Evolutionary conservation across 2,329 filamentous ascomycete species (phyloP).

Genomic region (Hymenoscyphus repandus): DNA sequence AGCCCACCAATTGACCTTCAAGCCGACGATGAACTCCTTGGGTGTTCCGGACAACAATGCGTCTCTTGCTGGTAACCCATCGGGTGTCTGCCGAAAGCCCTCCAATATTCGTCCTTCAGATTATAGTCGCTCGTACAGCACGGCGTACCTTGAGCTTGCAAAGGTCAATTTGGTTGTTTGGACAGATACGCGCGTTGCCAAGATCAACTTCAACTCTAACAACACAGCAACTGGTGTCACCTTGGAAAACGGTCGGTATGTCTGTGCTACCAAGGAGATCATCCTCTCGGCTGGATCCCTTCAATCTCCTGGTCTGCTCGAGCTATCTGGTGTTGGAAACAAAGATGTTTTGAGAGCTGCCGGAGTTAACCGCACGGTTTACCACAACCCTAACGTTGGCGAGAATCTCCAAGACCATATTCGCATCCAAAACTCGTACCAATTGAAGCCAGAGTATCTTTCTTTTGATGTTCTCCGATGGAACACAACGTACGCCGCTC

Average conservation of each 20-base stretch:
- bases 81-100: slow-evolving; percentile 46
- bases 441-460: slow-evolving; percentile 16
- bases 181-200: slow-evolving; percentile 79
- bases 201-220: slow-evolving; percentile 48
- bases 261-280: slow-evolving; percentile 35
- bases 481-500: slow-evolving; percentile 28
- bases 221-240: slow-evolving; percentile 17
- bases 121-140: slow-evolving; percentile 45
- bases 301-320: slow-evolving; percentile 47
- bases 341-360: slow-evolving; percentile 38
- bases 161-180: slow-evolving; percentile 67
- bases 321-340: slow-evolving; percentile 46
- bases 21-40: slow-evolving; percentile 41
- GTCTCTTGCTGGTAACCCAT: slow-evolving; percentile 43
- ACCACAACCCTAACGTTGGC: slow-evolving; percentile 45
- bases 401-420: slow-evolving; percentile 44
- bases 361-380: slow-evolving; percentile 38
- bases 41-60: slow-evolving; percentile 38
- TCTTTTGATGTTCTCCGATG: slow-evolving; percentile 19
- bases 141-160: slow-evolving; percentile 35
- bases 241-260: slow-evolving; percentile 11
- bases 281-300: slow-evolving; percentile 47
- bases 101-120: slow-evolving; percentile 43
- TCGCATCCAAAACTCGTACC: slow-evolving; percentile 20
- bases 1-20: slow-evolving; percentile 38